phyloP scores from a whole-genome alignment of 2,329 filamentous ascomycete species.

The Apiospora phragmitis region DNA sequence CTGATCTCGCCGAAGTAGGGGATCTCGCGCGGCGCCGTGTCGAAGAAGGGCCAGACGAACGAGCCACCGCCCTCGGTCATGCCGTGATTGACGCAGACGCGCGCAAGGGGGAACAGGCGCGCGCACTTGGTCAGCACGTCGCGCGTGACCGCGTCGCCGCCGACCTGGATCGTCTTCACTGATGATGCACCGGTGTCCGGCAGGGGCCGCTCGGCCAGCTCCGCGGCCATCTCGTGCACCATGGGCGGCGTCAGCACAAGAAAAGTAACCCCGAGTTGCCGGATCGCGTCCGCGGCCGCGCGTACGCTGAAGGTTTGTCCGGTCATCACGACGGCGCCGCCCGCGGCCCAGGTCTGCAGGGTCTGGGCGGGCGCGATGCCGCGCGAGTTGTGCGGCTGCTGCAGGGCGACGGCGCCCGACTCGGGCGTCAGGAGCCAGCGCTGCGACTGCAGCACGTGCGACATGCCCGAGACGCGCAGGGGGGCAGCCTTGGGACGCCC shows the following conservation, averaged over 20 bases:
- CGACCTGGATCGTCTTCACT: slow-evolving; percentile 14
- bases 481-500: slow-evolving; percentile 16
- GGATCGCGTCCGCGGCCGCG: slow-evolving; percentile 14
- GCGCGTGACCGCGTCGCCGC: slow-evolving; percentile 17
- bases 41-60: slow-evolving; percentile 17
- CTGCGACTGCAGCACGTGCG: slow-evolving; percentile 16
- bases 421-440: slow-evolving; percentile 14
- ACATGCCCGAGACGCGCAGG: slow-evolving; percentile 10
- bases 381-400: slow-evolving; percentile 16
- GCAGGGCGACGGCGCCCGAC: neutral
- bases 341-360: slow-evolving; percentile 17
- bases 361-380: slow-evolving; percentile 14
- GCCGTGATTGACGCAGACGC: slow-evolving; percentile 18
- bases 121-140: slow-evolving; percentile 16
- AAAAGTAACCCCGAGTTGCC: slow-evolving; percentile 11
- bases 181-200: neutral
- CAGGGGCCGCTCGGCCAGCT: neutral
- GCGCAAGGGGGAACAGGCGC: slow-evolving; percentile 14
- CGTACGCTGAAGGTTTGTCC: slow-evolving; percentile 12
- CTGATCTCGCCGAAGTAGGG: slow-evolving; percentile 8
- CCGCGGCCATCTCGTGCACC: slow-evolving; percentile 15
- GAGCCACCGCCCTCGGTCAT: slow-evolving; percentile 17
- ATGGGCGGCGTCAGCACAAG: slow-evolving; percentile 17
- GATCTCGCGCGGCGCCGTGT: neutral
- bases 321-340: slow-evolving; percentile 15